phyloP scores from a whole-genome alignment of 768 basidiomycete species.

The Leucocoprinus sp. region DNA sequence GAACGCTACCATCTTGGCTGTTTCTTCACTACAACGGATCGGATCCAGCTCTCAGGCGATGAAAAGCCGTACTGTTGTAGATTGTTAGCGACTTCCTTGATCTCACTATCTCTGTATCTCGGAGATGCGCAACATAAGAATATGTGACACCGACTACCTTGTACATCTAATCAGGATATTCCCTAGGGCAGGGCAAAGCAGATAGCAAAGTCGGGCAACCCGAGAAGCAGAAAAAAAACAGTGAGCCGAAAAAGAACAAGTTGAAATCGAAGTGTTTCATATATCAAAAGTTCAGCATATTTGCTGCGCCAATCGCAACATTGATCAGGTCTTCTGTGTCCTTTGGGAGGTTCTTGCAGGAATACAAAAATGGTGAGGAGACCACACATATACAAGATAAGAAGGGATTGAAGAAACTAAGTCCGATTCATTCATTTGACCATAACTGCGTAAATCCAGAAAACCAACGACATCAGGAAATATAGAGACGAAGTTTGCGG shows the following conservation, averaged over 20 bases:
- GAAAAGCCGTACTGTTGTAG: conserved; percentile 61
- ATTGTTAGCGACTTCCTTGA: background rate
- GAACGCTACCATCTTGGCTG: conserved; percentile 55
- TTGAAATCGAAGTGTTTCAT: conserved; percentile 41
- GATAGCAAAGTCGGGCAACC: conserved; percentile 23
- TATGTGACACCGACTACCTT: conserved; percentile 23
- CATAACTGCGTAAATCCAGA: conserved; percentile 73
- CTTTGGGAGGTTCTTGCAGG: conserved; percentile 51
- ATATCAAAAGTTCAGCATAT: conserved; percentile 45
- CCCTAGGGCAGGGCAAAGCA: conserved; percentile 27
- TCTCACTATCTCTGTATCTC: conserved; percentile 31
- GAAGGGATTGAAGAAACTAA: background rate
- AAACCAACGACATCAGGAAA: conserved; percentile 52
- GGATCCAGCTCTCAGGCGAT: conserved; percentile 62
- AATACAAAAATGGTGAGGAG: conserved; percentile 71
- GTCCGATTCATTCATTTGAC: conserved; percentile 61
- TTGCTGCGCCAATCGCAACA: conserved; percentile 56
- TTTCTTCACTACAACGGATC: conserved; percentile 78
- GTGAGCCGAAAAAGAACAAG: background rate
- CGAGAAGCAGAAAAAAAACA: background rate
- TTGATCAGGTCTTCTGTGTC: conserved; percentile 74
- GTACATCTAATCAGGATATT: conserved; percentile 33
- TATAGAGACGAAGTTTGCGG: conserved; percentile 58
- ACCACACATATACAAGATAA: conserved; percentile 32
- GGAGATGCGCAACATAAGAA: conserved; percentile 25